Evolutionary conservation across 208 protist species (phyloP).

Genomic region (Borovskyia barvae): DNA sequence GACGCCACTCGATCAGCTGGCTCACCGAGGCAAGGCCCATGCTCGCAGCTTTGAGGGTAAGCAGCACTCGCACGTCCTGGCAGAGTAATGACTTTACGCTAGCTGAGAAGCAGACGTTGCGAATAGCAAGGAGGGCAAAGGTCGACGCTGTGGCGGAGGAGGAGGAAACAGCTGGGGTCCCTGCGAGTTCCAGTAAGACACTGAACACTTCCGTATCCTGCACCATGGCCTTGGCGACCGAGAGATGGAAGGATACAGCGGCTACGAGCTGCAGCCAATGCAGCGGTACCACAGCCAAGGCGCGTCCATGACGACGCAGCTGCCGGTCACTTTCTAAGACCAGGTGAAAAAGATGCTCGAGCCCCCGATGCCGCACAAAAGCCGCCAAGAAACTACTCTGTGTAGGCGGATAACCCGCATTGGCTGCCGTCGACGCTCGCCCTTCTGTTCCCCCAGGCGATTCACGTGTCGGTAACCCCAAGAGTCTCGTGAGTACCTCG

Average conservation of each 20-base stretch:
- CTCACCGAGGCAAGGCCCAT: constrained; percentile 33
- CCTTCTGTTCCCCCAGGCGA: background rate
- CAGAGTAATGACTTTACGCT: constrained; percentile 63
- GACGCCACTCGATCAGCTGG: constrained; percentile 15
- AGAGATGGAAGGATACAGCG: constrained; percentile 49
- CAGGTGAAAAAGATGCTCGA: constrained; percentile 13
- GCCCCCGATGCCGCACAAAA: constrained; percentile 17
- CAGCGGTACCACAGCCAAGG: constrained; percentile 25
- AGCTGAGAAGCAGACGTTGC: constrained; percentile 72
- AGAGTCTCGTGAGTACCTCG: constrained; percentile 13
- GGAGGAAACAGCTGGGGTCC: constrained; percentile 5
- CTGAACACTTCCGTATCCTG: constrained; percentile 44
- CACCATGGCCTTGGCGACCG: constrained; percentile 39
- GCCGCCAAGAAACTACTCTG: constrained; percentile 12
- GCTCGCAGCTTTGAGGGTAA: constrained; percentile 65
- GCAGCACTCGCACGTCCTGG: constrained; percentile 69
- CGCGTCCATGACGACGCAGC: constrained; percentile 13
- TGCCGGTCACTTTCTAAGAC: constrained; percentile 20
- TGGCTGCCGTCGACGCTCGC: background rate
- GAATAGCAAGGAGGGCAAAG: constrained; percentile 61
- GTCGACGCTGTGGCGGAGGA: constrained; percentile 22
- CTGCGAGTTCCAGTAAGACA: constrained; percentile 59
- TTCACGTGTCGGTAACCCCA: background rate
- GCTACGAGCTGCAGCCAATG: constrained; percentile 55
- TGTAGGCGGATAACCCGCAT: too few relatives aligned